Evolutionary conservation across 805 yeast genomes (phyloP), one percentile per base, ranked within the genome.

Genomic region (Maudiozyma saulgeensis): DNA sequence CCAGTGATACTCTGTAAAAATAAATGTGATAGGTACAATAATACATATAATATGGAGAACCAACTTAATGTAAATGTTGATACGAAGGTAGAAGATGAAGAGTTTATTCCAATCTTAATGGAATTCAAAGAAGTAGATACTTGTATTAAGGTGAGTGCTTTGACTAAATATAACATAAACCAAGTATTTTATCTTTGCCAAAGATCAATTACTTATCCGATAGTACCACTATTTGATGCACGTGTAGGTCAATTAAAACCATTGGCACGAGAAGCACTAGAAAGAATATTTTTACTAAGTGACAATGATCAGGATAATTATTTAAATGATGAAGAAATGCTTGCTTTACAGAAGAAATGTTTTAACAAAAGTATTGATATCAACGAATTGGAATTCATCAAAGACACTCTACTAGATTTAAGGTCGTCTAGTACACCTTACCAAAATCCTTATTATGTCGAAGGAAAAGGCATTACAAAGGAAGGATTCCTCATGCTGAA

Each of bases 121-220:
- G 97, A 93, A 61, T 93, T 84, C 68, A 91, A 93, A 63, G 98
- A 93, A 59, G 84, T 91, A 21, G 98, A 90, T 62, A 84, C 95
- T 0, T 91, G 97, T 57, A 80, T 93, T 28, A 74, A 95, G 50
- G 82, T 95, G 56, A 84, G 95, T 57, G 96, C 98, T 2, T 84
- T 82, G 57, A 78, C 77, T n/a, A 83, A 82, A 54, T 76, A 81
- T 56, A 90, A 93, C 62, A 90, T 91, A 13, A 89, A 84, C 54
- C 96, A 91, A 63, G 56, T 67, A 1, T 90, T 90, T 56, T 93
- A 93, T 64, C 70, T 93, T 15, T 93, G 99, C 60, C 96, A 90
- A 63, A 68, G 97, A 45, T 91, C 98, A 0, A 89, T 91, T 0
- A 84, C 91, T 0, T 89, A 87, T 64, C 99, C 99, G 0, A 77